Evolutionary conservation across 768 basidiomycete genomes (phyloP), one percentile per base, ranked within the genome.

Genomic region (Mycena crocata): DNA sequence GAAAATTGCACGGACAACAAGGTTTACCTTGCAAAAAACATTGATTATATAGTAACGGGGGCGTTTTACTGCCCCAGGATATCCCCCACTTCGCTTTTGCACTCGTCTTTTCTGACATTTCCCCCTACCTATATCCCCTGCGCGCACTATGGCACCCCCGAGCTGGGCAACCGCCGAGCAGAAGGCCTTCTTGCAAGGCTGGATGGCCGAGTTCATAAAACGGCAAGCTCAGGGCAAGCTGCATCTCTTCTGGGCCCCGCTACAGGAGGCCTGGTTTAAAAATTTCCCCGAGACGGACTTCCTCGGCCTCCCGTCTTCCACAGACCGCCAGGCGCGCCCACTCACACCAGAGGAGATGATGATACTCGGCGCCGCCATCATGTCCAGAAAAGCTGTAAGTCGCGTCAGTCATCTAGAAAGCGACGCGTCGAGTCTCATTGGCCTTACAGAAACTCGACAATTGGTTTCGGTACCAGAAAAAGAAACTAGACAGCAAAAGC

Each of bases 391-490:
- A 32, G 3, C 15, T 5, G 62, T 57, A 13, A 12, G 62, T 31
- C 12, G 24, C 39, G 19, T 17, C 9, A 5, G 19, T 35, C 4
- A 23, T 50, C 35, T 1, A 6, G 12, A 9, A 15, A 15, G 2
- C 12, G 23, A 15, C 17, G 19, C 2, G 26, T 45, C 13, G 30
- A 46, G 7, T 2, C n/a, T 57, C 5, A 57, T 13, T 24, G 0
- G 21, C 10, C 7, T 4, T 17, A 15, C 34, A 62, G 44, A 1
- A 46, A 55, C 23, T 54, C 17, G 42, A 62, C 6, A 55, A 35
- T 17, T 62, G 51, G 61, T 62, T 54, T 31, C 31, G 61, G 21
- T 35, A 54, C 51, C 51, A 45, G 26, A 24, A 54, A 0, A 56
- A 37, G 7, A 63, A 55, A 28, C 26, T 63, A 30, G 30, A 15